Evolutionary conservation across 306 rosid species (phyloP), one percentile per base, ranked within the genome.

Genomic region (Sindora glabra): DNA sequence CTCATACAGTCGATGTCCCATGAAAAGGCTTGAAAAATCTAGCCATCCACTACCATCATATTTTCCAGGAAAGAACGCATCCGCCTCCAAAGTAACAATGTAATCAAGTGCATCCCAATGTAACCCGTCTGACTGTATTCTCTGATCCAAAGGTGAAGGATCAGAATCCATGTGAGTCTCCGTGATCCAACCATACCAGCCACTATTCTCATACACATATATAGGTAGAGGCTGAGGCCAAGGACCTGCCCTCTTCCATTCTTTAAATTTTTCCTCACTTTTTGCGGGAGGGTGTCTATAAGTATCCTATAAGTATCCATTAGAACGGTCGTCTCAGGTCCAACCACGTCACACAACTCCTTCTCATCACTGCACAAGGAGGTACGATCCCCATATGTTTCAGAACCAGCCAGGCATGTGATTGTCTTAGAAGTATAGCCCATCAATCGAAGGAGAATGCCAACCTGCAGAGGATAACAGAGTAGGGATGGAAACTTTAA

Each of bases 171-270:
- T 76, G 18, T 82, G 89, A 19, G 74, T 78, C 83, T 86, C 95
- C 10, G 86, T 86, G 66, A 92, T 92, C 97, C 99, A 92, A 64
- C 87, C 97, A 71, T 92, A 92, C 99, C 99, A 92, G 32, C 97
- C 99, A 78, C 86, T 95, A 39, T 92, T 92, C 61, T 92, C 99
- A 64, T 92, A 97, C 34, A 66, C 84, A 65, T 92, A 92, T 24
- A 89, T 82, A 68, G 97, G 95, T 79, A 92, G 97, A 64, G 99
- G 99, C n/a, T 97, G 77, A 42, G 99, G 99, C 79, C 99, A 82
- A 56, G 99, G 97, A 68, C 97, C 97, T 6, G 95, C 95, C 64
- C 65, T 86, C 64, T 89, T 89, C 99, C 99, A 92, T 50, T 84
- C 95, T 70, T 86, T 80, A 33, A 78, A 82, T 70, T 82, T 49